Percentiles rank a stretch among this genome's conserved stretches.
Evolutionary conservation across 805 yeast genomes (phyloP).

Genomic region (Candida yuanshanica): DNA sequence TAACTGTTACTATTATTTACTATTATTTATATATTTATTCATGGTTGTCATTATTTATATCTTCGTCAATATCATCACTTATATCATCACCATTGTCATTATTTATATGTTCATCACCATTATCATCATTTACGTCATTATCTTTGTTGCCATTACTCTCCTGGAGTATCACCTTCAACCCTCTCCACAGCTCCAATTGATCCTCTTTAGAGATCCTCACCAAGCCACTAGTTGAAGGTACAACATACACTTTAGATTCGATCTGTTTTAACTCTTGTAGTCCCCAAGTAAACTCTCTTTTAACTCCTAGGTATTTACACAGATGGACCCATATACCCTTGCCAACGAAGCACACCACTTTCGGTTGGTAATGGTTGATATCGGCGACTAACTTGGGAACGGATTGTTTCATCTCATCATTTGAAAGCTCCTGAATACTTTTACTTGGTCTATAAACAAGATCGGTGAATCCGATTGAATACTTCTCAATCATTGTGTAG

Average conservation of each 20-base stretch:
- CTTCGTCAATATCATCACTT: neutral
- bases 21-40: constrained; percentile 2
- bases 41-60: constrained; percentile 1
- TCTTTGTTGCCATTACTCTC: too few relatives aligned
- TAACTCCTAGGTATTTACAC: constrained; percentile 25
- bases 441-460: constrained; percentile 59
- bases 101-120: neutral
- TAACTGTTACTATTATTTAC: too few relatives aligned
- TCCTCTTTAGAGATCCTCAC: constrained; percentile 45
- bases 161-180: constrained; percentile 23
- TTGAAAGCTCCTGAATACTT: constrained; percentile 47
- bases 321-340: constrained; percentile 71
- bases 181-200: constrained; percentile 45
- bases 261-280: constrained; percentile 18
- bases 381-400: constrained; percentile 47
- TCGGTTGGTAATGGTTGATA: constrained; percentile 34
- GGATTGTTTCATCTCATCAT: constrained; percentile 46
- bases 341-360: constrained; percentile 55
- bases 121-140: too few relatives aligned
- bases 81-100: neutral
- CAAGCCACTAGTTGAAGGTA: constrained; percentile 71
- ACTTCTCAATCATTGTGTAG: constrained; percentile 30
- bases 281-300: constrained; percentile 49
- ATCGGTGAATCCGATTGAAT: constrained; percentile 65
- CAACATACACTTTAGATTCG: constrained; percentile 41